Evolutionary conservation across 371 early-diverging fungal genomes (phyloP), one percentile per base, ranked within the genome.

Genomic region (Basidiobolus meristosporus): DNA sequence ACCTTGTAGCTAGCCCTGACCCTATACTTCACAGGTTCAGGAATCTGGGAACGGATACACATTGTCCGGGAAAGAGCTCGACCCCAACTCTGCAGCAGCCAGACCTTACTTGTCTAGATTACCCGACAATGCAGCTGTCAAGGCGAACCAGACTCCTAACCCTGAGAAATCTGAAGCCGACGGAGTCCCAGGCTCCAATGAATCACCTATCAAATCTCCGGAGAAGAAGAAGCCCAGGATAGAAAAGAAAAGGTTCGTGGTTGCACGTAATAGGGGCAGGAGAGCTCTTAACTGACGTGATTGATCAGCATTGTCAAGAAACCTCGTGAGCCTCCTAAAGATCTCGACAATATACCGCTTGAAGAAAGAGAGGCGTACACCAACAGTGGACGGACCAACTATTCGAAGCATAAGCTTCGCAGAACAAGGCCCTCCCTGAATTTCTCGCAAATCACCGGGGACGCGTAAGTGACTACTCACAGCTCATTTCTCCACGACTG

Each of bases 11-110:
- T 3, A 15, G 22, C 45, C 16, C 7, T 39, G 12, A 18, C 41
- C 37, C 39, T 4, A 39, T 23, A 17, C 23, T 34, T 16, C 14
- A 17, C 41, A 65, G 67, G 79, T 82, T 7, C 50, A 56, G 44
- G 80, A 79, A 50, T 62, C 75, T 11, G 90, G 90, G 20, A 67
- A 63, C 31, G 90, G 90, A 5, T 87, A 88, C 53, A 87, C 90
- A 2, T 62, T 89, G 4, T 85, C 86, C 23, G 90, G 90, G 20
- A 70, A 73, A 21, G 77, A 80, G 14, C 59, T 89, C 41, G 82
- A 89, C 56, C 89, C 88, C 18, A 70, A 83, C 41, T 82, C 84
- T 7, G 71, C 88, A 0, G 81, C 89, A 1, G 83, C 87, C 1
- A 68, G 70, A 31, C 79, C 82, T 7, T 89, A 89, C 49, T 62